Evolutionary conservation across 352 stramenopile genomes (phyloP).

Genomic region (Globisporangium rhizosaccharum): DNA sequence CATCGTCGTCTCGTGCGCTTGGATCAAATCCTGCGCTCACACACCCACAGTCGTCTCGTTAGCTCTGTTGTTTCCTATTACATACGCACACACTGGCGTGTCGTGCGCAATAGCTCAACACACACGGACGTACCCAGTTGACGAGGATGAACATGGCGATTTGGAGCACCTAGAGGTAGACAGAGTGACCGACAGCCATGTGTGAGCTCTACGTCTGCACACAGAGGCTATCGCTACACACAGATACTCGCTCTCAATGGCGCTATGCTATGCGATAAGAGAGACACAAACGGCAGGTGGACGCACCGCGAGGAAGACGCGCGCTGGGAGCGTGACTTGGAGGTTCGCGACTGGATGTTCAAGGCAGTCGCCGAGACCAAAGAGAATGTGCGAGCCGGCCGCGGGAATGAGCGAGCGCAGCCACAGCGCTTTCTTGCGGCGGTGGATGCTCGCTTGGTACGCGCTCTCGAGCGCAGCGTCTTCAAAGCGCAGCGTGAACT

Average conservation of each 20-base stretch:
- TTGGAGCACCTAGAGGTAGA: conserved; percentile 47
- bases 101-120: too few species aligned
- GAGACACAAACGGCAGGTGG: not conserved
- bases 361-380: conserved; percentile 63
- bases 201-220: too few species aligned
- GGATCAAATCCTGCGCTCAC: conserved; percentile 43
- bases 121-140: conserved; percentile 32
- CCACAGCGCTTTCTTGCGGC: conserved; percentile 80
- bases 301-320: conserved; percentile 52
- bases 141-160: conserved; percentile 72
- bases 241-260: not conserved
- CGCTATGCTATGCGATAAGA: not conserved
- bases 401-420: conserved; percentile 72
- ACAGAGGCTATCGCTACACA: not conserved
- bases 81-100: not conserved
- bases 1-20: conserved; percentile 64
- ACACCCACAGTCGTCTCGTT: too few species aligned
- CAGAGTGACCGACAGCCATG: not conserved
- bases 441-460: conserved; percentile 61
- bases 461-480: conserved; percentile 52
- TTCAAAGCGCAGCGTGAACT: conserved; percentile 79
- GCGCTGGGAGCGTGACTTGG: conserved; percentile 64
- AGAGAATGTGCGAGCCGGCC: conserved; percentile 67
- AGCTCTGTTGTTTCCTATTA: not conserved
- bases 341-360: conserved; percentile 62